These are phyloP conservation scores for Gynandropsis gynandra DNA, from an alignment of 345 rosid species.

Conservation along the genomic window DNA sequence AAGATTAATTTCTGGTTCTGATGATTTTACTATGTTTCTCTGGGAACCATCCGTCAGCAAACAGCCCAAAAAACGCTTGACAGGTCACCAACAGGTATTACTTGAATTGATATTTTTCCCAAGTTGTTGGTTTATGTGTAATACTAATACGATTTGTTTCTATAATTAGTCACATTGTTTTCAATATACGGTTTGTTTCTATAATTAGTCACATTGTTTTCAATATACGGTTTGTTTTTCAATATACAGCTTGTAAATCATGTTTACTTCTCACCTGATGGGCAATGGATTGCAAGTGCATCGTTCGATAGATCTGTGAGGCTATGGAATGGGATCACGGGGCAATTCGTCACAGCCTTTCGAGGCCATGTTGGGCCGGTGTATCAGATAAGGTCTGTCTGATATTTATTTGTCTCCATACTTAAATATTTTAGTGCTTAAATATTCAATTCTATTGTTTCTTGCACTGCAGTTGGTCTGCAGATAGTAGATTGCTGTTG, in stretches of 20 bases:
- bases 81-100: slow-evolving; percentile 30
- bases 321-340: slow-evolving; percentile 86
- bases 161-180: no score
- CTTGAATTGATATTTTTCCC: no score
- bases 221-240: no score
- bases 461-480: slow-evolving; percentile 68
- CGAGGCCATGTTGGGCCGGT: slow-evolving; percentile 94
- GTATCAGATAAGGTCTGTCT: slow-evolving; percentile 69
- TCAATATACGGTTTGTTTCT: no score
- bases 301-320: slow-evolving; percentile 91
- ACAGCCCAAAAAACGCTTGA: slow-evolving; percentile 70
- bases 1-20: slow-evolving; percentile 93
- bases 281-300: slow-evolving; percentile 96
- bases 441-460: slow-evolving; percentile 11
- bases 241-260: slow-evolving; percentile 83
- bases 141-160: no score
- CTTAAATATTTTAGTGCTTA: slow-evolving; percentile 3
- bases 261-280: slow-evolving; percentile 92
- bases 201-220: no score
- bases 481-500: slow-evolving; percentile 90
- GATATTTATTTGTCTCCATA: slow-evolving; percentile 8
- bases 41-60: slow-evolving; percentile 89
- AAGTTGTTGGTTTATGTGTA: no score
- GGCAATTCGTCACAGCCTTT: slow-evolving; percentile 76
- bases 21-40: slow-evolving; percentile 91